Base-by-base conservation (phyloP, 2,329 filamentous ascomycete genomes). In the Claviceps purpurea region DNA sequence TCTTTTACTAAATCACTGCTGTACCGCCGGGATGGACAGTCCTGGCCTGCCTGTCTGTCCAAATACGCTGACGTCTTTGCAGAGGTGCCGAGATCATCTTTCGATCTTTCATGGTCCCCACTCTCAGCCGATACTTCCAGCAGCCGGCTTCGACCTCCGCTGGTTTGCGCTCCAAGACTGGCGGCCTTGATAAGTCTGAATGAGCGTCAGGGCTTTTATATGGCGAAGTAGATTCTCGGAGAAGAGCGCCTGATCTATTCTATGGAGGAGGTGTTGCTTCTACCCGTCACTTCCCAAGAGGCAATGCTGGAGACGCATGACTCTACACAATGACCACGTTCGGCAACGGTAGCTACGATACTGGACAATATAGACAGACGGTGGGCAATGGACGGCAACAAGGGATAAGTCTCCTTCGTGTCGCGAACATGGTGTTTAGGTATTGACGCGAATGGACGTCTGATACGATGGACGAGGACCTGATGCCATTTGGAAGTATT, bases 41-140 rank as follows among this genome's bases (percentile, higher is more conserved):
- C 37, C 49, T n/a, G 2, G n/a, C 30, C 24, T 34, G 11, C 38
- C 42, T 14, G 7, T 24, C 13, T 47, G 3, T 42, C 22, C 42
- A 13, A 24, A 10, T 37, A 14, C 18, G 34, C 18, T 26, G 20
- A 50, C 18, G 22, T 48, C 22, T 46, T 11, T 14, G 5, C 58
- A 97, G 93, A 68, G 93, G 93, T 68, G 91, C 93, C 64, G 89
- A 97, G 72, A 74, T 97, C 66, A 79, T 98, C 74, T 98, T 97
- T 87, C 86, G 88, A 71, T 95, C 90, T 58, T 88, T 97, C 81
- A 73, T 98, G 68, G 82, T 87, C 68, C 93, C 93, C 62, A 82
- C 94, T 64, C 85, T 97, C 68, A 81, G 88, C 69, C 89, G 89
- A 72, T 94, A 96, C 83, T 98, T 97, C 79, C 71, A 75, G 62